Evolutionary conservation across 2,329 filamentous ascomycete genomes (phyloP).

Genomic region (Colletotrichum euphorbiae): DNA sequence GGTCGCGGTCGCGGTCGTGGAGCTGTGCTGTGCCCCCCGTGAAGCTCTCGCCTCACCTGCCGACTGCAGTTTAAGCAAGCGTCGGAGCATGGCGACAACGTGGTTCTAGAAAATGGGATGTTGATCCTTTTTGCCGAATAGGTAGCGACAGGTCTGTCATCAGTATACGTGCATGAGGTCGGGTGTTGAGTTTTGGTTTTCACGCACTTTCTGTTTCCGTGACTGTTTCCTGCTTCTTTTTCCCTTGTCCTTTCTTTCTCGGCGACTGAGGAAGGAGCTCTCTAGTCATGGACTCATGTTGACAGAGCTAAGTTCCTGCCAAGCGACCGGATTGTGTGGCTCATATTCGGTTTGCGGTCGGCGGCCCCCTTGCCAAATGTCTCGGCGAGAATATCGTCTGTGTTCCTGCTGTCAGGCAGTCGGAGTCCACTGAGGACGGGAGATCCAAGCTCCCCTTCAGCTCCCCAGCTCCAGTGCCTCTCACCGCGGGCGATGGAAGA

Average conservation of each 20-base stretch:
- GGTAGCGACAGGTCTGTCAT: no score
- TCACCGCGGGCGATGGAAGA: background rate
- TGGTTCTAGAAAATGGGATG: constrained; percentile 15
- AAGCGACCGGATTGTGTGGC: constrained; percentile 33
- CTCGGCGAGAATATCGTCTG: constrained; percentile 22
- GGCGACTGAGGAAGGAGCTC: background rate
- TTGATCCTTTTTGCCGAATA: background rate
- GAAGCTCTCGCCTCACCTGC: constrained; percentile 18
- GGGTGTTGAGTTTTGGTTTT: constrained; percentile 4
- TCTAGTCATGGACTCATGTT: background rate
- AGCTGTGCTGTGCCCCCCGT: background rate
- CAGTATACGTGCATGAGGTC: background rate
- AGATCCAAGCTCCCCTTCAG: no score
- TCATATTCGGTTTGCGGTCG: constrained; percentile 16
- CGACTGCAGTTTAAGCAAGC: background rate
- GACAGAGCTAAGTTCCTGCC: constrained; percentile 14
- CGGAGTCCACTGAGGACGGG: constrained; percentile 13
- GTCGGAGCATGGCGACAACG: constrained; percentile 21
- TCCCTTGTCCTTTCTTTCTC: no score
- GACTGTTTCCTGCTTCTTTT: no score
- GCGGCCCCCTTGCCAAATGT: constrained; percentile 31
- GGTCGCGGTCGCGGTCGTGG: no score
- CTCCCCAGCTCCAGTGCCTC: background rate
- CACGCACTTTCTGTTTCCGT: no score
- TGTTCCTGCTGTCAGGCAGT: background rate